These are phyloP conservation scores for Sinapis alba DNA, from an alignment of 441 rosid species.

Conservation along the genomic window DNA sequence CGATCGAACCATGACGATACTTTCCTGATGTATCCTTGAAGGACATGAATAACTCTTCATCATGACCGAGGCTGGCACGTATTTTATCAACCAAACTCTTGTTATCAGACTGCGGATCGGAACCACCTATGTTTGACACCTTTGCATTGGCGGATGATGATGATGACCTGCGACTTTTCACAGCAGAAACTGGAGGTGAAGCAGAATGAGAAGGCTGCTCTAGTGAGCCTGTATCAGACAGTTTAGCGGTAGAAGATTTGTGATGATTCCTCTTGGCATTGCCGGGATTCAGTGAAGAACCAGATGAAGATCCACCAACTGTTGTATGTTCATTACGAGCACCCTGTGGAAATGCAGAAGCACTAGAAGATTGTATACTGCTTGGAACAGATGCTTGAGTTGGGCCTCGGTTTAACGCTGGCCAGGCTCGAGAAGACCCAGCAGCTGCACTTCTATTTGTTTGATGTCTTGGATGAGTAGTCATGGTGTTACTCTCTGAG, in stretches of 20 bases:
- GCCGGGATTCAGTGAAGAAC: conserved; percentile 23
- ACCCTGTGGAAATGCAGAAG: conserved; percentile 9
- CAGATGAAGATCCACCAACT: conserved; percentile 24
- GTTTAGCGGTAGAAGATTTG: conserved; percentile 62
- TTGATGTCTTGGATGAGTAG: conserved; percentile 53
- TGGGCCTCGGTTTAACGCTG: conserved; percentile 47
- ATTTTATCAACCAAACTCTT: conserved; percentile 77
- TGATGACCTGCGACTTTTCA: conserved; percentile 44
- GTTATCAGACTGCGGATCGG: conserved; percentile 66
- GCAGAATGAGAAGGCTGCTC: conserved; percentile 47
- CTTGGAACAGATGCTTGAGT: conserved; percentile 36
- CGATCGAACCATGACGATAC: conserved; percentile 76
- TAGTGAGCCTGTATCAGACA: conserved; percentile 41
- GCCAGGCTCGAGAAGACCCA: conserved; percentile 59
- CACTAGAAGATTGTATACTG: background rate
- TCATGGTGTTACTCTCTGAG: conserved; percentile 59
- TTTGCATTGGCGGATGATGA: conserved; percentile 37
- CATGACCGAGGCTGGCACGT: conserved; percentile 59
- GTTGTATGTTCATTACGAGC: conserved; percentile 14
- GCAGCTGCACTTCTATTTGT: conserved; percentile 40
- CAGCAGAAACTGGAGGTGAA: conserved; percentile 63
- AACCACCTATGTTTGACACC: conserved; percentile 30
- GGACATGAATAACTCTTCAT: conserved; percentile 63
- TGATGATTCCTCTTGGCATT: conserved; percentile 49
- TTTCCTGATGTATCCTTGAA: conserved; percentile 72